Evolutionary conservation across 345 rosid genomes (phyloP), one percentile per base, ranked within the genome.

Genomic region (Linum trigynum): DNA sequence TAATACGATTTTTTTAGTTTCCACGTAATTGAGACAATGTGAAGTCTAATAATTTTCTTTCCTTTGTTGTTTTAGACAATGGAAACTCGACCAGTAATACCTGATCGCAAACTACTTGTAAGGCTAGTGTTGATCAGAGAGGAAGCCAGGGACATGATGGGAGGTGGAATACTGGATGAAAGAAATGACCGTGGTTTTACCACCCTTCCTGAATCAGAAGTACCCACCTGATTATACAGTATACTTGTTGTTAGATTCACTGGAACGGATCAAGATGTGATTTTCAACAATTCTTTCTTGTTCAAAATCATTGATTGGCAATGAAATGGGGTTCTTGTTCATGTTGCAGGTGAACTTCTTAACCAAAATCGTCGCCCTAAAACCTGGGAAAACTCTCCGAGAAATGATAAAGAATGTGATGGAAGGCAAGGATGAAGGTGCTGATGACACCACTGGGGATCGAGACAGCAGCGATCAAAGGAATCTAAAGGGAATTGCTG

Each of bases 61-160:
- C 53, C 53, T 10, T 9, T 12, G 23, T 16, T 56, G 9, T 57
- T 32, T 23, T 80, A 92, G 98, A 79, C 91, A 50, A 92, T 90
- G 96, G 98, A 92, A 79, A 87, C 90, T 62, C 82, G 90, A 42
- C 83, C 89, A n/a, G 80, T 78, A 62, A 78, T 90, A 73, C 98
- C 90, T 4, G 98, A 90, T 77, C 72, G 96, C 60, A 86, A 87
- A 67, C 78, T 90, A 69, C 94, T 90, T 69, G 94, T 91, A 48
- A 82, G 97, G 79, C 90, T 90, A 56, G 91, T 92, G 68, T 81
- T 90, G 77, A 85, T 90, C 61, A 82, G 98, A 81, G 96, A 92
- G 78, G 98, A 92, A 82, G 96, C 96, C 11, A 78, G 96, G 64
- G 79, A 86, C 68, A 86, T 90, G 97, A 92, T 90, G 97, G 97